phyloP scores from a whole-genome alignment of 140 eudicot genomes.

The Erigeron philadelphicus region DNA sequence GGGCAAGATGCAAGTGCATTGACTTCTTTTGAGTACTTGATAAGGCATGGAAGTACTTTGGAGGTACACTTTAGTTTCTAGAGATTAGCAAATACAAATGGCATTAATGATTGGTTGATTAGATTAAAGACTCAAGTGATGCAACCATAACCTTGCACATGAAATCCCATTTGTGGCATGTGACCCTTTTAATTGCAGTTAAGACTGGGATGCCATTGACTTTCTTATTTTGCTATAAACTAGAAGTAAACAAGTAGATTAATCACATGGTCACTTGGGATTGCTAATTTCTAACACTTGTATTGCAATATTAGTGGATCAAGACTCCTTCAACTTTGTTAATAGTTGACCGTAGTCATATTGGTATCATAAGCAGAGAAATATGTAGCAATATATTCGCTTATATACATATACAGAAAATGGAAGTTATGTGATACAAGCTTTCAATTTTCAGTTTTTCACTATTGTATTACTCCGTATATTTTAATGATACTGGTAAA shows the following conservation, averaged over 20 bases:
- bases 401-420: neutral
- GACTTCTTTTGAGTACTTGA: conserved; percentile 30
- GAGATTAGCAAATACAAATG: conserved; percentile 30
- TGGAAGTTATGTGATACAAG: neutral
- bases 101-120: conserved; percentile 44
- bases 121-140: conserved; percentile 28
- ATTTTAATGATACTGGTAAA: neutral
- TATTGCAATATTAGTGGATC: conserved; percentile 27
- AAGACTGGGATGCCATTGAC: conserved; percentile 30
- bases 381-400: neutral
- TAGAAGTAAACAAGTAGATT: conserved; percentile 23
- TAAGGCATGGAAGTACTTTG: conserved; percentile 36
- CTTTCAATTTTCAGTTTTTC: neutral
- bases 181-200: conserved; percentile 35
- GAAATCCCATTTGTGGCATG: conserved; percentile 39
- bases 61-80: conserved; percentile 33
- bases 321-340: conserved; percentile 24
- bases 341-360: conserved; percentile 15
- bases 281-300: conserved; percentile 19
- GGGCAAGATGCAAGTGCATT: conserved; percentile 31
- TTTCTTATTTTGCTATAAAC: conserved; percentile 25
- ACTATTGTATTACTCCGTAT: neutral
- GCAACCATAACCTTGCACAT: conserved; percentile 32
- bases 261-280: conserved; percentile 38
- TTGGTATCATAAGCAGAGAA: conserved; percentile 4